Base-by-base conservation (phyloP, 441 rosid genomes). In the Capsella rubella region DNA sequence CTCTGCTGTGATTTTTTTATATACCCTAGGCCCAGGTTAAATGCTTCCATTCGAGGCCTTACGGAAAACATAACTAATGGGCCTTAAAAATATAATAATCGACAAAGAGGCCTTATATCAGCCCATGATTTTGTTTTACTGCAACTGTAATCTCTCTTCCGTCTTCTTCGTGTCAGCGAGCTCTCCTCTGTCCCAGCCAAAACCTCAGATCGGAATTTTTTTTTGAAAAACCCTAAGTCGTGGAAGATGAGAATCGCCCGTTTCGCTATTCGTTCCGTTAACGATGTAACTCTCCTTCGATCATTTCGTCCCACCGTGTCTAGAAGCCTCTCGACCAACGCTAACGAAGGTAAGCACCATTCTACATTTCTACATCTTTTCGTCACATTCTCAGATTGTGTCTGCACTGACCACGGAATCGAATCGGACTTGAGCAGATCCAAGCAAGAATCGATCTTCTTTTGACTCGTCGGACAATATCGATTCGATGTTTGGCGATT, bases 401-500 rank as follows among this genome's bases (percentile, higher is more conserved):
- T 29, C 49, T 10, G 6, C 1, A 27, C 14, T 70, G 32, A 49
- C 37, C 69, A 83, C n/a, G 32, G 39, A 49, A 59, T 58, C 58
- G 18, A 71, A 58, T 46, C 62, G 10, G 40, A 28, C 14, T 35
- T 35, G 81, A 69, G 51, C 35, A 65, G 75, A 64, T 51, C 49
- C 10, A 4, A 51, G 49, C 10, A 72, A 21, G 15, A 64, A 18
- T 72, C 53, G 73, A 11, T 59, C 53, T 29, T 65, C 78, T 1
- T 40, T 29, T 5, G 85, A 82, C 56, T 65, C 86, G 3, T 43
- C 62, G 15, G 85, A 88, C n/a, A 63, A 29, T 45, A 72, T 81
- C 56, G 87, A 87, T 71, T 57, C 35, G 49, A 79, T 88, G 12
- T 88, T 85, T 35, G 87, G 87, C 14, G 85, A 73, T 12, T 3